These are phyloP conservation scores for Simplicillium sp. DNA, from an alignment of 2,329 filamentous ascomycete species.

Conservation along the genomic window DNA sequence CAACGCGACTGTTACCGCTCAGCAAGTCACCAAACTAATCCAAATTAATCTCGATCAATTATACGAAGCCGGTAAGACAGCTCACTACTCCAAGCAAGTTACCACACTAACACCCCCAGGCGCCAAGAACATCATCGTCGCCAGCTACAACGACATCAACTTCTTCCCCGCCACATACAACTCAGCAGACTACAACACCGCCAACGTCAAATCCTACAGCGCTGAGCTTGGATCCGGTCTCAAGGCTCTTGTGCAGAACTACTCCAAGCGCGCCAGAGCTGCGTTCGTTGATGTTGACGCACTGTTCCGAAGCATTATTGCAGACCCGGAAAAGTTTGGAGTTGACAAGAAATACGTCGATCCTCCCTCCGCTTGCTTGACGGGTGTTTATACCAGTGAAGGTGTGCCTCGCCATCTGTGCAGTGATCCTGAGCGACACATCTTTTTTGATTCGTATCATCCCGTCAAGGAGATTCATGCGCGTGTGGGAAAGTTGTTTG, in stretches of 20 bases:
- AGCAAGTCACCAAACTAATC: not conserved
- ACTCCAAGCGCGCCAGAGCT: not conserved
- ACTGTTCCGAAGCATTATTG: not conserved
- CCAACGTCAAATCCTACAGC: not conserved
- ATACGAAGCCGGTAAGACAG: not conserved
- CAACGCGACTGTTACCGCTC: not conserved
- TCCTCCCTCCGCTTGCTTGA: not conserved
- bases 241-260: not conserved
- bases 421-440: not conserved
- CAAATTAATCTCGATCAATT: not conserved
- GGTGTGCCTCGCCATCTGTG: not conserved
- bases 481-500: not conserved
- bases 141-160: not conserved
- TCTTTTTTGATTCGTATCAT: not conserved
- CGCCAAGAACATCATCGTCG: not conserved
- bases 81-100: too few relatives aligned
- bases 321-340: not conserved
- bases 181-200: not conserved
- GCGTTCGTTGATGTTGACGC: not conserved
- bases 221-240: not conserved
- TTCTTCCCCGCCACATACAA: not conserved
- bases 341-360: not conserved
- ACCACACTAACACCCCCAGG: not conserved
- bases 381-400: not conserved
- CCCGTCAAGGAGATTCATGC: not conserved